phyloP scores from a whole-genome alignment of 306 rosid genomes.

The Vigna trinervia region DNA sequence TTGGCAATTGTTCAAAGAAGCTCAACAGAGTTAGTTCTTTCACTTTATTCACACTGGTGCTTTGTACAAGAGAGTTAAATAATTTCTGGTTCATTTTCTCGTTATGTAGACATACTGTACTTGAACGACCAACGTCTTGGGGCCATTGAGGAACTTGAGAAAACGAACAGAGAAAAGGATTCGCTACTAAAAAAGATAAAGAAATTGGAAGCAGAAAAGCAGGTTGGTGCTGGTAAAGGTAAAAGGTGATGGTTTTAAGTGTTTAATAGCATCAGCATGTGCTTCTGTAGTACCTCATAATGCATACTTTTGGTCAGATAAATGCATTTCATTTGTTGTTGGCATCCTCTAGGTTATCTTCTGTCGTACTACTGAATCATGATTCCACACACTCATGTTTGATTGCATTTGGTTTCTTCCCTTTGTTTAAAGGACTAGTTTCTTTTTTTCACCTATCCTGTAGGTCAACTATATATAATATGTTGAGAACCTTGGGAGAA shows the following conservation, averaged over 20 bases:
- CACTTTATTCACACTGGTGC: conserved; percentile 15
- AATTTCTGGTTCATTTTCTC: conserved; percentile 32
- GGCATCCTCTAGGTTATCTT: conserved; percentile 11
- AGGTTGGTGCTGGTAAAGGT: conserved; percentile 57
- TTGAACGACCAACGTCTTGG: conserved; percentile 67
- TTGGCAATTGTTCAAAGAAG: conserved; percentile 80
- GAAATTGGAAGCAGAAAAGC: conserved; percentile 67
- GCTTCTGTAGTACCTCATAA: conserved; percentile 24
- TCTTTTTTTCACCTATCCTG: background rate
- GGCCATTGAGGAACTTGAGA: conserved; percentile 71
- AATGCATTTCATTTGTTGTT: conserved; percentile 12
- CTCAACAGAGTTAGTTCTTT: conserved; percentile 78
- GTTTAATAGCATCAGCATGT: conserved; percentile 16
- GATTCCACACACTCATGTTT: background rate
- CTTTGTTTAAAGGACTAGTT: background rate
- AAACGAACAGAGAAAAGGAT: conserved; percentile 59
- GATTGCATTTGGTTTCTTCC: conserved; percentile 25
- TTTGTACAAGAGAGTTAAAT: conserved; percentile 21
- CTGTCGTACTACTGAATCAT: background rate
- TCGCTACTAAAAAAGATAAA: conserved; percentile 57
- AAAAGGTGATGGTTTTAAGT: conserved; percentile 52
- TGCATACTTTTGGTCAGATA: conserved; percentile 26
- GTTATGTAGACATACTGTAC: conserved; percentile 65
- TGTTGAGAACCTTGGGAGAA: too few species aligned
- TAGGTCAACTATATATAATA: conserved; percentile 18